Conservation (phyloP, 371 early-diverging fungal species). For the Mucor velutinosus region DNA sequence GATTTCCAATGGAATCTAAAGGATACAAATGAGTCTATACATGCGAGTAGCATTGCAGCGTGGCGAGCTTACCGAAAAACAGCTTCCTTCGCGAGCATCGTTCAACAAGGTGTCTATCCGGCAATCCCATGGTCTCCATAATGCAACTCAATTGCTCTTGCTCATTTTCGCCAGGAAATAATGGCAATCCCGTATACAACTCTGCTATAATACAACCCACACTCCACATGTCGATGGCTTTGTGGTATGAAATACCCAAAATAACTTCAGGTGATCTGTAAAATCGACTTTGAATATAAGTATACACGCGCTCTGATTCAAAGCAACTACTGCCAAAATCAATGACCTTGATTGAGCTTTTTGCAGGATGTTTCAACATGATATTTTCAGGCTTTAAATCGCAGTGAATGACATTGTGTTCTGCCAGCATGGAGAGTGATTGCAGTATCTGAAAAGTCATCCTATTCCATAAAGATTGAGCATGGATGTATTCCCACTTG, state of each 20-base stretch:
- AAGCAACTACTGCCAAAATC: conserved; percentile 91
- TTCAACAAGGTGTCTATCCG: conserved; percentile 73
- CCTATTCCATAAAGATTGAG: conserved; percentile 17
- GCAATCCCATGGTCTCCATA: conserved; percentile 89
- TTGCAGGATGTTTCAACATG: conserved; percentile 59
- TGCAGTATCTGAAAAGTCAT: conserved; percentile 77
- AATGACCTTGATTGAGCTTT: conserved; percentile 82
- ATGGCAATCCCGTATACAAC: conserved; percentile 82
- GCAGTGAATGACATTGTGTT: conserved; percentile 81
- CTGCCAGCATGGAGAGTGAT: conserved; percentile 64
- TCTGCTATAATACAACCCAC: conserved; percentile 98
- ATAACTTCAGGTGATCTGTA: conserved; percentile 98
- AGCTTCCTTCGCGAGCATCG: conserved; percentile 71
- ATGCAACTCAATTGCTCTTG: conserved; percentile 91
- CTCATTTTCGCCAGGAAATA: conserved; percentile 97
- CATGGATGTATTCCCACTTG: background rate
- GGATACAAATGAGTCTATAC: background rate
- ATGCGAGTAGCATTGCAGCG: no score
- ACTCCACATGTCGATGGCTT: conserved; percentile 98
- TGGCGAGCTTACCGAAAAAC: conserved; percentile 72
- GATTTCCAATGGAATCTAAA: conserved; percentile 64
- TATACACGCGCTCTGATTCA: conserved; percentile 79
- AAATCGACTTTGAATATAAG: conserved; percentile 96
- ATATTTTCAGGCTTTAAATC: conserved; percentile 93
- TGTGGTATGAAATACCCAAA: conserved; percentile 77